Conservation (phyloP, 2,329 filamentous ascomycete species). For the Neurospora sp. region DNA sequence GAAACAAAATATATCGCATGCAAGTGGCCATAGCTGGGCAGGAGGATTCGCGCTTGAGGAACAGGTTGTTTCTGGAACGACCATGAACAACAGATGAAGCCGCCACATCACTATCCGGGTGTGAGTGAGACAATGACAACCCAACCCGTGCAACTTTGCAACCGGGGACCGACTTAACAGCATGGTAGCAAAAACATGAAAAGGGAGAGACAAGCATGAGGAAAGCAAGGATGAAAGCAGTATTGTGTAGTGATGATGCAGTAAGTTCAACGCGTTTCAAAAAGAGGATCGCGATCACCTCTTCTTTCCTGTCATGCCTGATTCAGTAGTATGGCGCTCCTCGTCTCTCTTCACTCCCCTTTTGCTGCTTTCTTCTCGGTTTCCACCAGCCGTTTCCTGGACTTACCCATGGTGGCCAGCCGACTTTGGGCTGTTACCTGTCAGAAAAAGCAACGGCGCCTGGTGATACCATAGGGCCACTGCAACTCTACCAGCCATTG, state of each 20-base stretch:
- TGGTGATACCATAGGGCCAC: not conserved
- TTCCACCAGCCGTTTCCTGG: not conserved
- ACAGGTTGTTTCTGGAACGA: not conserved
- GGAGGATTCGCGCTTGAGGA: not conserved
- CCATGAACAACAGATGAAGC: not conserved
- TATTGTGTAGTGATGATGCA: not conserved
- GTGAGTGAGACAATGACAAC: slow-evolving; percentile 1
- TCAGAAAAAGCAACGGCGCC: not conserved
- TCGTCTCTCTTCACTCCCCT: not conserved
- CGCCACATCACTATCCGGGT: not conserved
- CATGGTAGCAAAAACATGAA: not conserved
- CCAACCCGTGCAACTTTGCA: slow-evolving; percentile 1
- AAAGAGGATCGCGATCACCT: not conserved
- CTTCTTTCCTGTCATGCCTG: not conserved
- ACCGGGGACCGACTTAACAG: not conserved
- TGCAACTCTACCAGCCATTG: not conserved
- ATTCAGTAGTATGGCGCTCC: not conserved
- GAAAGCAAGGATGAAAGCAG: not conserved
- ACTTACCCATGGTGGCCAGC: not conserved
- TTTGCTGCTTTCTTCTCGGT: not conserved
- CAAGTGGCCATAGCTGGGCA: not conserved
- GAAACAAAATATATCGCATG: not conserved
- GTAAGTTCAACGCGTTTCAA: not conserved
- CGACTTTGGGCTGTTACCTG: not conserved
- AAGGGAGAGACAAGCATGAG: not conserved